These are phyloP conservation scores for Furcasterigmium sp. DNA, from an alignment of 2,329 filamentous ascomycete genomes.

Conservation along the genomic window DNA sequence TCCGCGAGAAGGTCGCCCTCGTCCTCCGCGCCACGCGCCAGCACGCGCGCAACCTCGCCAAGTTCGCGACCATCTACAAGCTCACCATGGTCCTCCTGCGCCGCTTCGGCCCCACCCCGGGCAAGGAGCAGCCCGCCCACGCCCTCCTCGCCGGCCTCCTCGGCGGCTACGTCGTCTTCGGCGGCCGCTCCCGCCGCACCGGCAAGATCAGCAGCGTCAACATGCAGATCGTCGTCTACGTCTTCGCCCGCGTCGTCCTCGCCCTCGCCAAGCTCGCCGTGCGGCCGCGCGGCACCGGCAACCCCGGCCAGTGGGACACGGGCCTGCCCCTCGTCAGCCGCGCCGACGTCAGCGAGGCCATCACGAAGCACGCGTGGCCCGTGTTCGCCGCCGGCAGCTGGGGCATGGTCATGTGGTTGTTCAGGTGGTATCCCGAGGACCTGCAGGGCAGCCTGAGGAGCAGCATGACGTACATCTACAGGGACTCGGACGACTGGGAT, in stretches of 20 bases:
- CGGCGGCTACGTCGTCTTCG: conserved; percentile 92
- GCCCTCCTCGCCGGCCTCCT: conserved; percentile 80
- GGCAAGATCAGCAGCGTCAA: conserved; percentile 74
- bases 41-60: conserved; percentile 86
- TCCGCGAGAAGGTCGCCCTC: conserved; percentile 72
- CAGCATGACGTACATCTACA: conserved; percentile 97
- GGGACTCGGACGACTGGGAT: conserved; percentile 86
- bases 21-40: conserved; percentile 83
- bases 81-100: conserved; percentile 70
- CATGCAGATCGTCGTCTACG: conserved; percentile 97
- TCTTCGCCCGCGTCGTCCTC: conserved; percentile 86
- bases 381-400: conserved; percentile 87
- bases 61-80: conserved; percentile 92
- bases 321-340: conserved; percentile 46
- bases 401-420: conserved; percentile 93
- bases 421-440: conserved; percentile 84
- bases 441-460: conserved; percentile 86
- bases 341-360: conserved; percentile 35
- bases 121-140: conserved; percentile 70
- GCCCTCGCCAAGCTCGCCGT: conserved; percentile 80
- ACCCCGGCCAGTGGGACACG: conserved; percentile 40
- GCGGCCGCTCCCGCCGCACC: conserved; percentile 54
- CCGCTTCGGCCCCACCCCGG: conserved; percentile 49
- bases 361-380: conserved; percentile 78
- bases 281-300: conserved; percentile 18